Conservation (phyloP, 192 early-diverging fungal species). For the Linnemannia hyalina region DNA sequence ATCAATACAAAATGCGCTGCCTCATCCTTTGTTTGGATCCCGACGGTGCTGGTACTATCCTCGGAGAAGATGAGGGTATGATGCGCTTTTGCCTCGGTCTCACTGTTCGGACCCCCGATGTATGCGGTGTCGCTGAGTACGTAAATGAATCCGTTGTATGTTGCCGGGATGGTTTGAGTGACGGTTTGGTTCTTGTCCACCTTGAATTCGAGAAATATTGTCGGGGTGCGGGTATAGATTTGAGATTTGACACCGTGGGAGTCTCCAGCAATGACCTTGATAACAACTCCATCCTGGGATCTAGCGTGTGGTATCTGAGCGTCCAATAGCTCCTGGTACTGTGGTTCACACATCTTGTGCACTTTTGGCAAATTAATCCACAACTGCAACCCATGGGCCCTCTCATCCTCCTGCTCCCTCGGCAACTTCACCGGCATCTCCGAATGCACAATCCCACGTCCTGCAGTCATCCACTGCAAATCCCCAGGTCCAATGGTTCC, state of each 20-base stretch:
- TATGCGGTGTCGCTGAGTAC: too few relatives aligned
- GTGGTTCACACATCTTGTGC: slow-evolving; percentile 65
- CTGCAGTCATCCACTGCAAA: slow-evolving; percentile 80
- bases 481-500: slow-evolving; percentile 62
- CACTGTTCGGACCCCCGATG: too few relatives aligned
- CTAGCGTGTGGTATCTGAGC: slow-evolving; percentile 23
- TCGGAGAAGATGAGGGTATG: too few relatives aligned
- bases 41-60: too few relatives aligned
- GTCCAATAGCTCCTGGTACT: slow-evolving; percentile 34
- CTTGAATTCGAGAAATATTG: slow-evolving; percentile 31
- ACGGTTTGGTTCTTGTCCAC: not conserved
- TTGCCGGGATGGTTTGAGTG: too few relatives aligned
- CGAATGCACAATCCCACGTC: slow-evolving; percentile 71
- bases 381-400: slow-evolving; percentile 62
- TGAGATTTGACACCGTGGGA: slow-evolving; percentile 14
- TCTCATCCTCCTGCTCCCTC: not conserved
- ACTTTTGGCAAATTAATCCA: slow-evolving; percentile 72
- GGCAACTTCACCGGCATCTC: slow-evolving; percentile 55
- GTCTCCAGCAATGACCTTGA: slow-evolving; percentile 45
- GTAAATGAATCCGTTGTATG: too few relatives aligned
- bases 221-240: slow-evolving; percentile 18
- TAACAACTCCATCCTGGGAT: not conserved
- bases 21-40: too few relatives aligned
- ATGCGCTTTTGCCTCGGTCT: too few relatives aligned
- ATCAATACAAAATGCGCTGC: too few relatives aligned